Percentiles rank a stretch among this genome's conserved stretches.
Evolutionary conservation across 805 yeast genomes (phyloP).

Genomic region (Zygosaccharomyces bisporus): DNA sequence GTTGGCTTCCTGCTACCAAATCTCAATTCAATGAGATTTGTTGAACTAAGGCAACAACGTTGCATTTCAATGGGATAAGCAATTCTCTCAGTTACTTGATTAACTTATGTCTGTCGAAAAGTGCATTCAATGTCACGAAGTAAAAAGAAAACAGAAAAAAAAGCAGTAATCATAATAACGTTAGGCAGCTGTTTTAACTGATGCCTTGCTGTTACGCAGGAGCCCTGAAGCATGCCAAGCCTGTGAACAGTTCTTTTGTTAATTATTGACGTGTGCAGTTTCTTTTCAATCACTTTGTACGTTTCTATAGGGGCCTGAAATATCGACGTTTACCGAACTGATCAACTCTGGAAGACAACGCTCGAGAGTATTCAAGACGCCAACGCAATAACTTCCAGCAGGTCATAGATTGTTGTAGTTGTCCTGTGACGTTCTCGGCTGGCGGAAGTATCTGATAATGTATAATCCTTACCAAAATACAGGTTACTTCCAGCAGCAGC

Average conservation of each 20-base stretch:
- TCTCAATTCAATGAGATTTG: background rate
- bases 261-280: background rate
- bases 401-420: constrained; percentile 1
- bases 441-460: constrained; percentile 8
- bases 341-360: constrained; percentile 1
- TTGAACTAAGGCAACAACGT: too few species aligned
- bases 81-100: too few species aligned
- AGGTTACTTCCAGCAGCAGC: constrained; percentile 14
- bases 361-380: constrained; percentile 2
- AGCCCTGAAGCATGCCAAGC: too few species aligned
- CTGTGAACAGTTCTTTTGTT: too few species aligned
- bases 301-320: constrained; percentile 10
- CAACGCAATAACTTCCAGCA: background rate
- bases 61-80: too few species aligned
- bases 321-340: constrained; percentile 5
- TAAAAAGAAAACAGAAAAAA: too few species aligned
- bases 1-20: background rate
- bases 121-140: too few species aligned
- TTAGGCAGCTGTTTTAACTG: too few species aligned
- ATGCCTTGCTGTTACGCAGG: too few species aligned
- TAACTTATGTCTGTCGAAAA: too few species aligned
- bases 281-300: background rate
- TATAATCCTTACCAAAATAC: constrained; percentile 15
- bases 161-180: too few species aligned
- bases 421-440: constrained; percentile 2